Evolutionary conservation across 345 rosid genomes (phyloP), one percentile per base, ranked within the genome.

Genomic region (Hypericum androsaemum): DNA sequence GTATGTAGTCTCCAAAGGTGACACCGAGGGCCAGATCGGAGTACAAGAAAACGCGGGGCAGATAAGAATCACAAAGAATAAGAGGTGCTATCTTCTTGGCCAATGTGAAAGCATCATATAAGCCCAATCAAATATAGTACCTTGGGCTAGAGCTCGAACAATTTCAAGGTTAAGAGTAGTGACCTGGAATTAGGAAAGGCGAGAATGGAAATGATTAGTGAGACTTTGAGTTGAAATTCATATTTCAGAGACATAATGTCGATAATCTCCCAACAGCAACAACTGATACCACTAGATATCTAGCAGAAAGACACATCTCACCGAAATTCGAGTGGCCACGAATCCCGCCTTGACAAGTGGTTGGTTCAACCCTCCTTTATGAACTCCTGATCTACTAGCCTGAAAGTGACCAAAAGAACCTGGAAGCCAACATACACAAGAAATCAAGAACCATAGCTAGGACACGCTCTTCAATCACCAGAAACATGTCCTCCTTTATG

Each of bases 391-490:
- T 75, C 69, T 77, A 72, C 98, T 87, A 5, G 98, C 98, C 69
- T 90, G 98, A 70, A 87, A 90, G 61, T 90, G 96, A 45, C 98
- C 98, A 69, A 90, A 90, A 38, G 96, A 90, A 71, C 95, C 98
- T 87, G 72, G 66, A 55, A 46, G 17, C 5, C 43, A 43, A 56
- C 47, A 56, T 58, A 64, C 17, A 5, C 13, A 1, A 39, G 8
- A 60, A 39, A 14, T 16, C 0, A 38, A 58, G 13, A 60, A 50
- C 28, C 36, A 57, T 13, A 8, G 43, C 28, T 43, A 15, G 7
- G 10, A 13, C n/a, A 28, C 5, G 36, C 32, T 39, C 16, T 22
- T 41, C 58, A 8, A 40, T 3, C 8, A 39, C 38, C 17, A 32
- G 38, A 12, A 10, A 15, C 13, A 32, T 32, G 32, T 38, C 43